Evolutionary conservation across 257 asterid genomes (phyloP).

Genomic region (Plectranthus barbatus): DNA sequence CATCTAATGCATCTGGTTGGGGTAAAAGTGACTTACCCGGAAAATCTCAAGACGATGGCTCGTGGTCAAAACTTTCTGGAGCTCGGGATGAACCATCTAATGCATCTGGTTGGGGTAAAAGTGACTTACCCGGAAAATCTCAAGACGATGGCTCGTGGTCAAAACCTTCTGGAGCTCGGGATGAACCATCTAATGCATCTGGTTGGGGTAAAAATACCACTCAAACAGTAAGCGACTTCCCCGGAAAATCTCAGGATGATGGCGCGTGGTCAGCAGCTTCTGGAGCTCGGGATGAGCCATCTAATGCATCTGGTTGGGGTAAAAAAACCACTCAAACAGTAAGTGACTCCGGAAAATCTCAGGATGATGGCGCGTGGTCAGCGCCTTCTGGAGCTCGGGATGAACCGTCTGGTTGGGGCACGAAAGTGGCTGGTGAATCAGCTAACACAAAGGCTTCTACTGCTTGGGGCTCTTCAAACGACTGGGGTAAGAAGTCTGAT

Average conservation of each 20-base stretch:
- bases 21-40: conserved; percentile 6
- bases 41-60: too few species aligned
- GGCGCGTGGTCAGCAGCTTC: conserved; percentile 16
- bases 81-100: too few species aligned
- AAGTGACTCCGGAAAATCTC: neutral
- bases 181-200: too few species aligned
- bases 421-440: conserved; percentile 17
- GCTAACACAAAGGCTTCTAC: conserved; percentile 19
- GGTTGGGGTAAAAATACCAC: too few species aligned
- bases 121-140: too few species aligned
- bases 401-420: conserved; percentile 26
- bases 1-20: conserved; percentile 23
- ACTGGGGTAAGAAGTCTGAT: too few species aligned
- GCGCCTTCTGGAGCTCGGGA: conserved; percentile 17
- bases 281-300: conserved; percentile 19
- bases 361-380: conserved; percentile 12
- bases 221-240: neutral
- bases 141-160: too few species aligned
- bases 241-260: conserved; percentile 12
- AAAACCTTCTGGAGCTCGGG: too few species aligned
- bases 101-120: too few species aligned
- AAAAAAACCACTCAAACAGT: conserved; percentile 3
- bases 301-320: conserved; percentile 26
- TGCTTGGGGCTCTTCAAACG: conserved; percentile 39
- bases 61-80: too few species aligned